Base-by-base conservation (phyloP, 2,329 filamentous ascomycete species). In the Magnaporthiopsis poae region DNA sequence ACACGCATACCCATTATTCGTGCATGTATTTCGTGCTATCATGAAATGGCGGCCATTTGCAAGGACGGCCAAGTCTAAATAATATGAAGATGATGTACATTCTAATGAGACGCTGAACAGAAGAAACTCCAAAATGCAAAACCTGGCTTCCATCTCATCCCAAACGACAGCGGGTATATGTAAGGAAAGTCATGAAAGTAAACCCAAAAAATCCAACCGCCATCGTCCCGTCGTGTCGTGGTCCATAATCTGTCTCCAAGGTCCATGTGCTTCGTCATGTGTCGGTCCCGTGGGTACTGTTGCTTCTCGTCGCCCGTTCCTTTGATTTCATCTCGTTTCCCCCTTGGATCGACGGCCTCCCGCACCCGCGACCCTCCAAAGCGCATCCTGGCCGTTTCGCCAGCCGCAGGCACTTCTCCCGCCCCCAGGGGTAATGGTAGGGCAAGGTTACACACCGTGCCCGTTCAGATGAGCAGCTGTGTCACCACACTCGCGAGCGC, bases 21-120 rank as follows among this genome's bases (percentile, higher is more conserved):
- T 56, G 46, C 39, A 62, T 62, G 31, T 31, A 31, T 31, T 31
- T 31, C 31, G 31, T 62, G 61, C 15, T 25, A 39, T 39, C 29
- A 2, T 56, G 18, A 33, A 62, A 25, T 39, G 61, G 61, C 61
- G 61, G 61, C 27, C 36, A 62, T 62, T 62, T 62, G 61, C 61
- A 62, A 39, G 33, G 15, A 2, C 61, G 9, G 13, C 31, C 60
- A 61, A 31, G 31, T 61, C 60, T 27, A 31, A 56, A 21, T 25
- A 25, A 25, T 56, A 56, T 21, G 46, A 5, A 52, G 39, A 25
- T 21, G n/a, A 11, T 56, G 21, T 56, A 56, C 8, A 56, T 21
- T 56, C 46, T 56, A 56, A 56, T 56, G 46, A 56, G 7, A 56
- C 39, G n/a, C 21, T 3, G 7, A 56, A 56, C n/a, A 5, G 46